Evolutionary conservation across 1,284 basidiomycete species (phyloP).

Genomic region (Sporisorium exsertum): DNA sequence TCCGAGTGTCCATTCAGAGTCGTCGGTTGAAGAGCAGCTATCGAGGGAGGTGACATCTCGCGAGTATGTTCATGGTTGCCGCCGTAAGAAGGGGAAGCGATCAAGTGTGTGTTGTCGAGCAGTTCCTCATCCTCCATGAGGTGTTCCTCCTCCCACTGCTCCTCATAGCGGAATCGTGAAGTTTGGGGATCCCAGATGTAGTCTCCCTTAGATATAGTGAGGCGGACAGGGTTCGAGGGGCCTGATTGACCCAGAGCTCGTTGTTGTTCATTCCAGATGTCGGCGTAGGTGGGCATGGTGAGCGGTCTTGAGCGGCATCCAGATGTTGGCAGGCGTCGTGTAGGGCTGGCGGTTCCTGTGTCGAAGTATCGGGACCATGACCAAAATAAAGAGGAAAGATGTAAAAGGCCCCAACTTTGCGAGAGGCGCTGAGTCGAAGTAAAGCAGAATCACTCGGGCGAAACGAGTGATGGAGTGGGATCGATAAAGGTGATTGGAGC

Average conservation of each 20-base stretch:
- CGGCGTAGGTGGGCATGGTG: slow-evolving; percentile 51
- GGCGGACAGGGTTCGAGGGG: slow-evolving; percentile 41
- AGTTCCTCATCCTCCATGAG: slow-evolving; percentile 49
- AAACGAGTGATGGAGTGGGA: neutral
- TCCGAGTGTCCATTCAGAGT: neutral
- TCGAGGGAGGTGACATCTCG: slow-evolving; percentile 9
- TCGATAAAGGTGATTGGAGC: neutral
- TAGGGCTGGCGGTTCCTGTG: neutral
- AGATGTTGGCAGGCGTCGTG: neutral
- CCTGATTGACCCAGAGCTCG: slow-evolving; percentile 26
- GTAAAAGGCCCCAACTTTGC: neutral
- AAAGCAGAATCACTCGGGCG: neutral
- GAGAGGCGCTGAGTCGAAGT: neutral
- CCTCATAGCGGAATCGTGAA: slow-evolving; percentile 32
- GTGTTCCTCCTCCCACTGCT: slow-evolving; percentile 51
- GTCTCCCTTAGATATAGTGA: slow-evolving; percentile 51
- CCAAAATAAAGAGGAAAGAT: neutral
- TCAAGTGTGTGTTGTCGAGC: neutral
- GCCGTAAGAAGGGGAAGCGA: neutral
- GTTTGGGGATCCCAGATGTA: slow-evolving; percentile 33
- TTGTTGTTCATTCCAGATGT: slow-evolving; percentile 41
- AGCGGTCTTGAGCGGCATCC: neutral
- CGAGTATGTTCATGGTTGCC: slow-evolving; percentile 2
- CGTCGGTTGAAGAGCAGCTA: slow-evolving; percentile 20
- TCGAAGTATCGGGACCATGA: neutral